Evolutionary conservation across 495 filamentous ascomycete species (phyloP), one percentile per base, ranked within the genome.

Genomic region (Aspergillus avenaceus): DNA sequence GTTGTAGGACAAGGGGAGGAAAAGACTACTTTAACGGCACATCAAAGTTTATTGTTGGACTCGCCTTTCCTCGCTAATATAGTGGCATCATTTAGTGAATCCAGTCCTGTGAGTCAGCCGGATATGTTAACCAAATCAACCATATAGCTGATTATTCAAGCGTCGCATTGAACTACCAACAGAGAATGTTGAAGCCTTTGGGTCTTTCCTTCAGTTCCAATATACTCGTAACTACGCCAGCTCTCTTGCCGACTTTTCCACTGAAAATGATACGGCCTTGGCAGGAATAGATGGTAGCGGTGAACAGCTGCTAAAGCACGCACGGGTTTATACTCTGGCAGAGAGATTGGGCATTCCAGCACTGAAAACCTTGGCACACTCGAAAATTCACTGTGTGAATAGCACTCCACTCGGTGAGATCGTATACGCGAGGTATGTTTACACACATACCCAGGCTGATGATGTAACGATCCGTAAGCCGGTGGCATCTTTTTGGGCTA

Each of bases 191-290:
- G 87, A 91, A 52, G 88, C 91, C 27, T 84, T 91, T 49, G 84
- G 88, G 26, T 91, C 83, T 69, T 90, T 95, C 60, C 81, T 97
- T 58, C 86, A 96, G 71, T 97, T 85, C 69, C 82, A 95, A 25
- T 97, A 97, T 70, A 95, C 88, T 1, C 82, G 81, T 65, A 88
- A 97, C 64, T 96, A 96, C 76, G 90, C 88, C 64, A 85, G 88
- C 3, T 72, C 75, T 52, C 84, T 84, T 56, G 45, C 84, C 13
- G 73, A 78, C 36, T 67, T 78, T 45, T 52, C 62, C 5, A 55
- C 60, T 14, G 73, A 70, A 18, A 52, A 71, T 27, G 70, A 88
- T 1, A 81, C 87, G 55, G 63, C 64, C 37, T 82, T 85, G 56
- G 83, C 82, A 3, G 62, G 63, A 5, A 72, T 85, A 18, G 90